phyloP scores from a whole-genome alignment of 768 basidiomycete species.

The Pholiota conissans region DNA sequence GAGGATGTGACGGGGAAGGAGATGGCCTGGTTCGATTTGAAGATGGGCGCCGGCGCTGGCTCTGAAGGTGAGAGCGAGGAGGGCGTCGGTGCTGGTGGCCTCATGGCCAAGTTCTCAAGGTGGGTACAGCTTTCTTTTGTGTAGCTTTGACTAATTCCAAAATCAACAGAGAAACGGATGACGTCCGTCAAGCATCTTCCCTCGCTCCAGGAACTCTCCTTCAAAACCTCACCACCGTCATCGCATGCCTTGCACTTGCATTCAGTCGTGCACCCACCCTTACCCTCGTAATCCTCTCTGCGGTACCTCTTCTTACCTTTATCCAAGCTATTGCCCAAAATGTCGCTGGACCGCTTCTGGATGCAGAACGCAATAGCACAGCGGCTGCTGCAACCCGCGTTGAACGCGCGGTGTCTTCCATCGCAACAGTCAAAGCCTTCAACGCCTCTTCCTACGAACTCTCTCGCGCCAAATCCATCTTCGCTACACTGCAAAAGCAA shows the following conservation, averaged over 20 bases:
- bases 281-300: constrained; percentile 89
- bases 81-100: constrained; percentile 78
- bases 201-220: constrained; percentile 76
- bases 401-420: constrained; percentile 73
- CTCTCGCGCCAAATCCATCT: constrained; percentile 43
- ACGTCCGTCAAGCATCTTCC: constrained; percentile 84
- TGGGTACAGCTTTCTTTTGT: constrained; percentile 26
- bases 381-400: constrained; percentile 76
- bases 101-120: constrained; percentile 94
- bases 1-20: constrained; percentile 63
- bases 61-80: constrained; percentile 39
- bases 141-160: neutral
- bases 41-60: constrained; percentile 54
- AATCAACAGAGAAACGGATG: constrained; percentile 82
- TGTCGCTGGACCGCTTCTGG: constrained; percentile 65
- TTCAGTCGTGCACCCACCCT: constrained; percentile 79
- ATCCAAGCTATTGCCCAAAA: constrained; percentile 76
- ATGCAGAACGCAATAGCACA: constrained; percentile 63
- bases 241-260: constrained; percentile 81
- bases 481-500: constrained; percentile 42
- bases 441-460: constrained; percentile 63
- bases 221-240: constrained; percentile 77
- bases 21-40: constrained; percentile 90
- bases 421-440: constrained; percentile 92
- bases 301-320: constrained; percentile 79